These are phyloP conservation scores for Hawksworthiomyces lignivorus DNA, from an alignment of 2,329 filamentous ascomycete species.

Conservation along the genomic window DNA sequence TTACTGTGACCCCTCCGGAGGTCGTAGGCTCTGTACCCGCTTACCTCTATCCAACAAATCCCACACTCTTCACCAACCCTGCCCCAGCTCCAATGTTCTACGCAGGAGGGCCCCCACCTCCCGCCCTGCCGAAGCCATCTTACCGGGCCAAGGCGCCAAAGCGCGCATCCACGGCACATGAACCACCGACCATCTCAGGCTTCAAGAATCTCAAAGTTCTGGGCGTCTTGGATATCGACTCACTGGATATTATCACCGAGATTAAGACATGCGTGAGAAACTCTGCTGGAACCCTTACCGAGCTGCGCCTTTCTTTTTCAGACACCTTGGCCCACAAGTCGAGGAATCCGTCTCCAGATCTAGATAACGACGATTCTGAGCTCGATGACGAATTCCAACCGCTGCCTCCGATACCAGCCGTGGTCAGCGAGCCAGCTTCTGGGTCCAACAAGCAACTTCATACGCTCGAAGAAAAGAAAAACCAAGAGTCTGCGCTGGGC, in stretches of 20 bases:
- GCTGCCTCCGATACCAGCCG: constrained; percentile 16
- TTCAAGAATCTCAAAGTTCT: constrained; percentile 49
- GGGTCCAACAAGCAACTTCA: constrained; percentile 34
- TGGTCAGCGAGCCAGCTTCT: too few species aligned
- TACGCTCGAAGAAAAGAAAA: constrained; percentile 45
- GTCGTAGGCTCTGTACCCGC: too few species aligned
- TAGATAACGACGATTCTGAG: constrained; percentile 36
- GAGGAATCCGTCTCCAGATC: constrained; percentile 32
- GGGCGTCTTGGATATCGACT: constrained; percentile 53
- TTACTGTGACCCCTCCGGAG: constrained; percentile 13
- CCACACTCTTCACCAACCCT: too few species aligned
- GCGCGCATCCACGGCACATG: constrained; percentile 23
- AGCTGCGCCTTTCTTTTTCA: constrained; percentile 53
- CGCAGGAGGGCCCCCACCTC: constrained; percentile 16
- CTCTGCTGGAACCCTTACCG: constrained; percentile 45
- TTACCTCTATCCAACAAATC: not conserved
- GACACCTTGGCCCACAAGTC: constrained; percentile 39
- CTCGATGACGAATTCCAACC: constrained; percentile 42
- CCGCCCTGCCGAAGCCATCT: constrained; percentile 27
- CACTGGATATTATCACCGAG: constrained; percentile 46
- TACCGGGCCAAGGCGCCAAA: constrained; percentile 27
- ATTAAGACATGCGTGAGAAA: constrained; percentile 47
- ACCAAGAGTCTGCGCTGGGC: constrained; percentile 45
- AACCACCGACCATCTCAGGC: constrained; percentile 47
- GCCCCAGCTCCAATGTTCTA: not conserved